phyloP scores from a whole-genome alignment of 805 yeast genomes.

The Ogataea thermomethanolica region DNA sequence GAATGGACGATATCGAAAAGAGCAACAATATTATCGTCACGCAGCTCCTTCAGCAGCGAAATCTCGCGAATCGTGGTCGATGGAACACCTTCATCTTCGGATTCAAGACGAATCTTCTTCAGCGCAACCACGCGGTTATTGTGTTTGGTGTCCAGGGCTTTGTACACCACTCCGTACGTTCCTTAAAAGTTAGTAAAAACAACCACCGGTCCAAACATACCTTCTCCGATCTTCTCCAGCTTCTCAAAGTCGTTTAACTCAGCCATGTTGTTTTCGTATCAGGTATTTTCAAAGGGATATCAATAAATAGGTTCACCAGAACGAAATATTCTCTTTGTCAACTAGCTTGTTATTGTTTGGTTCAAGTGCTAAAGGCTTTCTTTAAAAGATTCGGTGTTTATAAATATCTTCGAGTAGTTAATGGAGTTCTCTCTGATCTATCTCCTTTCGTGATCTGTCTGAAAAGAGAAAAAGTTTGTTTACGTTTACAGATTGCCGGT shows the following conservation, averaged over 20 bases:
- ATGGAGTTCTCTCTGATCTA: neutral
- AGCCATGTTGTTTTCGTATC: constrained; percentile 47
- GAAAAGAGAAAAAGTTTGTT: constrained; percentile 20
- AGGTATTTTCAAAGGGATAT: neutral
- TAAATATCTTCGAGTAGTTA: no score
- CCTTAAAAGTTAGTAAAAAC: constrained; percentile 37
- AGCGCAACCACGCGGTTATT: constrained; percentile 93
- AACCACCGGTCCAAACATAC: constrained; percentile 35
- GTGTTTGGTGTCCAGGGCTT: constrained; percentile 85
- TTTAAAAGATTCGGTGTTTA: no score
- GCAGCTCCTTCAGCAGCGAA: constrained; percentile 87
- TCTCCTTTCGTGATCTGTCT: constrained; percentile 16
- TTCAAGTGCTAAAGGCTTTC: no score
- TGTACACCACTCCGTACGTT: constrained; percentile 96
- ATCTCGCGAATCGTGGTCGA: constrained; percentile 97
- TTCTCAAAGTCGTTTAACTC: constrained; percentile 91
- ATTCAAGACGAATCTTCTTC: constrained; percentile 91
- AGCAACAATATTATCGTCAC: constrained; percentile 89
- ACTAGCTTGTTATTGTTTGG: no score
- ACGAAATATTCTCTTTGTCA: no score
- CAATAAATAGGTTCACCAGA: neutral
- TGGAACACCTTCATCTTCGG: constrained; percentile 98
- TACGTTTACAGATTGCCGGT: constrained; percentile 5
- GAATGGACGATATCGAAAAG: constrained; percentile 93
- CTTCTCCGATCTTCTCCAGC: constrained; percentile 96